These are phyloP conservation scores for Hyaloscypha finlandica DNA, from an alignment of 495 filamentous ascomycete species.

Conservation along the genomic window DNA sequence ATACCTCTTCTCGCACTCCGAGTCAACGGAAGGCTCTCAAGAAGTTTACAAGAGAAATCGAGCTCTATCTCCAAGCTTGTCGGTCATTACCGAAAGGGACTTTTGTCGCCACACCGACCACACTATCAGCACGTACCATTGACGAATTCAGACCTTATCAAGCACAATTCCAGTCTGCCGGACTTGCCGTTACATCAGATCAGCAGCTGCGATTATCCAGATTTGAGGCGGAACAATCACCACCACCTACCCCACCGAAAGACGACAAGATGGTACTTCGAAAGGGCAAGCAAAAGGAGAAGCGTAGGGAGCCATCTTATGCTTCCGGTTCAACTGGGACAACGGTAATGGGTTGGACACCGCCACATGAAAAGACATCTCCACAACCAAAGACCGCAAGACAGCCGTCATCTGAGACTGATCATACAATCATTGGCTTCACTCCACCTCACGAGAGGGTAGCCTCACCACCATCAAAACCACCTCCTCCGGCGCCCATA, in stretches of 20 bases:
- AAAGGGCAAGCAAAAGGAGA: background rate
- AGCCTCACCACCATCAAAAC: background rate
- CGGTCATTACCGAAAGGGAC: conserved; percentile 27
- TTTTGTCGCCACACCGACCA: conserved; percentile 29
- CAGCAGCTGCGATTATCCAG: conserved; percentile 39
- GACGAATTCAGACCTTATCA: conserved; percentile 46
- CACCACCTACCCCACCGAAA: conserved; percentile 16
- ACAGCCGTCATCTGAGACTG: conserved; percentile 10
- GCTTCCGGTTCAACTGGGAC: conserved; percentile 25
- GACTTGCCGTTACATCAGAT: conserved; percentile 50
- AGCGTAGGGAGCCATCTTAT: conserved; percentile 14
- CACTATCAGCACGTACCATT: conserved; percentile 45
- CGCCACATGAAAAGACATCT: conserved; percentile 25
- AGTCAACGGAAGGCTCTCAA: conserved; percentile 40
- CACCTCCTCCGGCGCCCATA: background rate
- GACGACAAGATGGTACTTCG: background rate
- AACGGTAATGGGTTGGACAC: conserved; percentile 29
- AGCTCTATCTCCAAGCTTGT: conserved; percentile 40
- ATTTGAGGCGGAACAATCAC: conserved; percentile 3
- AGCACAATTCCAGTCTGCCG: conserved; percentile 46
- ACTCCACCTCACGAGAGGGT: conserved; percentile 31
- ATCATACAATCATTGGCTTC: conserved; percentile 33
- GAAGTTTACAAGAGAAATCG: conserved; percentile 45
- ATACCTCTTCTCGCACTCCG: conserved; percentile 36
- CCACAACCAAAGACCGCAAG: background rate